Evolutionary conservation across 176 grass and related monocot species (phyloP).

Genomic region (Elymus sibiricus): DNA sequence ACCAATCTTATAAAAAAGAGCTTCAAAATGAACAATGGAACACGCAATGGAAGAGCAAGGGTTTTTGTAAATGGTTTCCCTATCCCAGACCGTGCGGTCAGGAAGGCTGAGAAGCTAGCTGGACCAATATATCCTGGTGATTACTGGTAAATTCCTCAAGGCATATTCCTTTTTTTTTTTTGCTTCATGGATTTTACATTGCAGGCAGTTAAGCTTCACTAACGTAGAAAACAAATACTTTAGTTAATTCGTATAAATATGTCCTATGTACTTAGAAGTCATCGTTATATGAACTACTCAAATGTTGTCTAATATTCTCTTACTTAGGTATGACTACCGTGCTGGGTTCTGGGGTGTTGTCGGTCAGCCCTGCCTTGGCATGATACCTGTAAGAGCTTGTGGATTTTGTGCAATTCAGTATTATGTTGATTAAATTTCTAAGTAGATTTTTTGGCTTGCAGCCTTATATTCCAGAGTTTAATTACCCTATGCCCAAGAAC

Average conservation of each 20-base stretch:
- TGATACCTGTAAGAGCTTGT: slow-evolving; percentile 81
- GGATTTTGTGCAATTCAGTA: not conserved
- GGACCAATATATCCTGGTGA: slow-evolving; percentile 76
- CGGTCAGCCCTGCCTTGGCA: slow-evolving; percentile 78
- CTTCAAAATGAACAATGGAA: slow-evolving; percentile 59
- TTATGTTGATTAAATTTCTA: slow-evolving; percentile 8
- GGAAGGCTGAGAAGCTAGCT: slow-evolving; percentile 84
- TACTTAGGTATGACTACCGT: slow-evolving; percentile 76
- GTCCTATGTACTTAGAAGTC: not conserved
- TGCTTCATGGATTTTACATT: slow-evolving; percentile 10
- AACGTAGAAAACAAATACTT: not conserved
- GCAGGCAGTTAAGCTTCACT: slow-evolving; percentile 13
- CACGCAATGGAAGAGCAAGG: slow-evolving; percentile 40
- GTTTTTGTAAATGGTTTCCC: slow-evolving; percentile 82
- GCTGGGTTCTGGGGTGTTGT: slow-evolving; percentile 94
- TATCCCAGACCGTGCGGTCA: slow-evolving; percentile 58
- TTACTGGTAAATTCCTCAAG: slow-evolving; percentile 60
- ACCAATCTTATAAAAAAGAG: slow-evolving; percentile 86
- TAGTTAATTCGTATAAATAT: not conserved
- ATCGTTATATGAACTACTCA: not conserved
- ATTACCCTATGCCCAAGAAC: slow-evolving; percentile 86
- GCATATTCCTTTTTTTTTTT: slow-evolving; percentile 11
- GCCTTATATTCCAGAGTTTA: slow-evolving; percentile 88
- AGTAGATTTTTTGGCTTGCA: slow-evolving; percentile 26
- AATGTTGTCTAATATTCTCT: slow-evolving; percentile 17